These are phyloP conservation scores for Aureobasidium melanogenum DNA, from an alignment of 2,329 filamentous ascomycete genomes.

Conservation along the genomic window DNA sequence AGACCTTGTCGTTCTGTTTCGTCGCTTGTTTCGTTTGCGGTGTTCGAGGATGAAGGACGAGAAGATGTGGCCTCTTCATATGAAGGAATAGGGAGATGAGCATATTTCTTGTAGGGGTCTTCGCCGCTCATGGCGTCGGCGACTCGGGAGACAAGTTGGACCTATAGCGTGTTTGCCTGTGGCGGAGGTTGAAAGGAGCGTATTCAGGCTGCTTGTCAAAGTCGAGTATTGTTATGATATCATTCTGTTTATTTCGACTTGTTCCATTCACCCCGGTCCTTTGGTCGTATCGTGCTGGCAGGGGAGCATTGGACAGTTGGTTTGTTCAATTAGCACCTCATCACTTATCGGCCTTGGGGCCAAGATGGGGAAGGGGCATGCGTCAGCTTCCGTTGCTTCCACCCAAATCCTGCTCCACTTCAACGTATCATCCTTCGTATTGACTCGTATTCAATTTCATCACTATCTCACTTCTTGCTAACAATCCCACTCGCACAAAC, in stretches of 20 bases:
- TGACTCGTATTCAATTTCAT: background rate
- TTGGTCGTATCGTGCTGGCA: background rate
- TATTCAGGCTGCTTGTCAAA: background rate
- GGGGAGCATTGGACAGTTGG: background rate
- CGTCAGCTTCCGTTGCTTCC: constrained; percentile 1
- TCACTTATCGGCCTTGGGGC: constrained; percentile 5
- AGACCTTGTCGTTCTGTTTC: constrained; percentile 72
- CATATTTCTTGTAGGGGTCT: constrained; percentile 12
- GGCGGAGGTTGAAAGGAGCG: background rate
- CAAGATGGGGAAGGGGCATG: constrained; percentile 9
- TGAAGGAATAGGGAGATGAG: constrained; percentile 61
- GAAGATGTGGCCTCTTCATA: constrained; percentile 69
- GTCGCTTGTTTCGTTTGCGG: constrained; percentile 52
- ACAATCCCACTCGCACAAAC: constrained; percentile 30
- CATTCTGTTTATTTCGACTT: background rate
- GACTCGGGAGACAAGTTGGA: background rate
- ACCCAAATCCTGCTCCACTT: background rate
- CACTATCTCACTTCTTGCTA: constrained; percentile 18
- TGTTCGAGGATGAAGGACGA: constrained; percentile 42
- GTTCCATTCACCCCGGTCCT: background rate
- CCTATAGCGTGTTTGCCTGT: background rate
- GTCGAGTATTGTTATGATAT: constrained; percentile 15
- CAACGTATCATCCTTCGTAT: constrained; percentile 5
- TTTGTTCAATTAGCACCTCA: background rate
- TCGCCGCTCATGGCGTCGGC: constrained; percentile 9